These are phyloP conservation scores for Pythium sp. DNA, from an alignment of 352 stramenopile genomes.

Conservation along the genomic window DNA sequence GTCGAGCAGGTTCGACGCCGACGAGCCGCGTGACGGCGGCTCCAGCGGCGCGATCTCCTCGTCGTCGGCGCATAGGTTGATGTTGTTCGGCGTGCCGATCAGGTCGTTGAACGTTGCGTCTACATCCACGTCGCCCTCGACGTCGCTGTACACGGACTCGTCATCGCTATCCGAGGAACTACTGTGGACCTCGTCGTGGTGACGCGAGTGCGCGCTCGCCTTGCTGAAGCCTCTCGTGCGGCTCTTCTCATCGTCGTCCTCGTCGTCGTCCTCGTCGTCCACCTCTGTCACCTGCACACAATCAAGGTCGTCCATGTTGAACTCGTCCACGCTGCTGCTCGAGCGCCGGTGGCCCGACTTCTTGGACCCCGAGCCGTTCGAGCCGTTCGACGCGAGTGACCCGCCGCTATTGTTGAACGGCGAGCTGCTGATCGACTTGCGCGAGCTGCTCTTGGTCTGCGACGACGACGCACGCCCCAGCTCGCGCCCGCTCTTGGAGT, in stretches of 20 bases:
- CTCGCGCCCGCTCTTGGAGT: constrained; percentile 63
- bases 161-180: constrained; percentile 33
- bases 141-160: constrained; percentile 82
- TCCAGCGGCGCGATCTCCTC: constrained; percentile 56
- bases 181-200: constrained; percentile 25
- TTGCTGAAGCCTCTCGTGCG: constrained; percentile 17
- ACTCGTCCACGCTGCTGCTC: constrained; percentile 36
- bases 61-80: constrained; percentile 56
- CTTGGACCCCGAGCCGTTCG: constrained; percentile 17
- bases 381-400: constrained; percentile 46
- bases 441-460: constrained; percentile 43
- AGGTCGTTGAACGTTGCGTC: constrained; percentile 86
- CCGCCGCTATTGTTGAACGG: constrained; percentile 33
- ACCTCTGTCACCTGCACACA: constrained; percentile 75
- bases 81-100: constrained; percentile 53
- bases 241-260: constrained; percentile 38
- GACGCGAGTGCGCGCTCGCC: constrained; percentile 21
- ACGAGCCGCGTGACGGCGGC: constrained; percentile 18
- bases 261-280: constrained; percentile 72
- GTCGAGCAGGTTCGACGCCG: constrained; percentile 29
- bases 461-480: constrained; percentile 48
- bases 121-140: constrained; percentile 82
- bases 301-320: constrained; percentile 76
- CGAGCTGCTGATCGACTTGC: constrained; percentile 47
- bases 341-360: constrained; percentile 27